Base-by-base conservation (phyloP, 257 asterid genomes). In the Knoxia roxburghii region DNA sequence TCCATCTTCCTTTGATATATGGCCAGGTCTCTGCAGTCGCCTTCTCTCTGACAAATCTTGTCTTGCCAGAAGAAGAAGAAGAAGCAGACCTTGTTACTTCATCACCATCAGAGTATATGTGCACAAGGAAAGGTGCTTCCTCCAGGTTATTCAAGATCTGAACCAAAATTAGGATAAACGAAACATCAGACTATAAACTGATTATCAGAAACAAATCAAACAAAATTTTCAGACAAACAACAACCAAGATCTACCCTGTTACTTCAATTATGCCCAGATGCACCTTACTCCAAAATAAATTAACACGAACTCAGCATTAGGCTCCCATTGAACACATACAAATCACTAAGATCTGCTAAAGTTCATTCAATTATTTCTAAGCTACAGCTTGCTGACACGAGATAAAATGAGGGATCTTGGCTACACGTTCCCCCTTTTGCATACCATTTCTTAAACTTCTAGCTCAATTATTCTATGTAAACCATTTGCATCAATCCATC, bases 71-170 rank as follows among this genome's bases (percentile, higher is more conserved):
- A 23, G 45, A 18, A 6, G 50, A 37, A 55, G 39, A 0, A 46
- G 51, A 46, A 12, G 12, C 33, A 0, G 37, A 26, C 3, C 20
- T 15, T n/a, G 68, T 61, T 35, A 52, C 67, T 51, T 68, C 69
- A 41, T 70, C 72, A 18, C 55, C 50, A 7, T 61, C 77, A 8
- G 74, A 23, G 60, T 74, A 78, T 21, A 78, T 69, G 23, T 78
- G 74, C 43, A 78, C 77, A 37, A 78, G 82, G 68, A 78, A 78
- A 43, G 82, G 82, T 1, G 82, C 82, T 48, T 78, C 77, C 9
- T 74, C 79, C 7, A 78, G 54, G 69, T 67, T 70, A 71, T 32
- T 74, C 70, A 78, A 69, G 32, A 78, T 78, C 82, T 78, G 67
- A 14, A 55, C 55, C 57, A 61, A 48, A 32, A 53, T 64, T 9